Evolutionary conservation across 768 basidiomycete genomes (phyloP), one percentile per base, ranked within the genome.

Genomic region (Hydnum rufescens): DNA sequence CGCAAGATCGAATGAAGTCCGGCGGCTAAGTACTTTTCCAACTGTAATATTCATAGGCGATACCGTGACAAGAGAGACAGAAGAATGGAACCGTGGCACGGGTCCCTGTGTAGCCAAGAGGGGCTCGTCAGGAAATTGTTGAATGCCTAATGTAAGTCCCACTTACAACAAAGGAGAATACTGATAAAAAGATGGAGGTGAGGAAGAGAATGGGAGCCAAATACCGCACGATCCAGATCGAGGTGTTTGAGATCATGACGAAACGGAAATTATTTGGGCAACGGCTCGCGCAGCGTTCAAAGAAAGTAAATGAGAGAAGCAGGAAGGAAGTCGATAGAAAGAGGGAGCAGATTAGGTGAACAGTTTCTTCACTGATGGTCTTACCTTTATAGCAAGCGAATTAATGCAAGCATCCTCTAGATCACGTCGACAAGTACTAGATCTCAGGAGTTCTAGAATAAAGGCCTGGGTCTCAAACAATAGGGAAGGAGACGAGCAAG

Each of bases 221-320:
- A 60, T 78, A 83, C 51, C 81, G 68, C 51, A 73, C 77, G 57
- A 75, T 67, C 52, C 74, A 72, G 70, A 77, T 83, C 13, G 81
- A 78, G 39, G 83, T 70, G 57, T 74, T 73, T 55, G 76, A 67
- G 60, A 86, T 76, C 84, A 85, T 87, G 36, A 22, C 36, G 36
- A 39, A 39, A 39, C 36, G 13, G 36, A 39, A 22, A 39, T 13
- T 13, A 39, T 22, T 39, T 22, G 36, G 13, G 36, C 36, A 39
- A 22, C 36, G 36, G n/a, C n/a, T n/a, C n/a, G n/a, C n/a, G n/a
- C n/a, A n/a, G n/a, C n/a, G n/a, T n/a, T n/a, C n/a, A n/a, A n/a
- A n/a, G n/a, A n/a, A n/a, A n/a, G n/a, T n/a, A n/a, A n/a, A n/a
- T n/a, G n/a, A n/a, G n/a, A n/a, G n/a, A n/a, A n/a, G n/a, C n/a